phyloP scores from a whole-genome alignment of 345 rosid genomes.

The Rhodamnia argentea region DNA sequence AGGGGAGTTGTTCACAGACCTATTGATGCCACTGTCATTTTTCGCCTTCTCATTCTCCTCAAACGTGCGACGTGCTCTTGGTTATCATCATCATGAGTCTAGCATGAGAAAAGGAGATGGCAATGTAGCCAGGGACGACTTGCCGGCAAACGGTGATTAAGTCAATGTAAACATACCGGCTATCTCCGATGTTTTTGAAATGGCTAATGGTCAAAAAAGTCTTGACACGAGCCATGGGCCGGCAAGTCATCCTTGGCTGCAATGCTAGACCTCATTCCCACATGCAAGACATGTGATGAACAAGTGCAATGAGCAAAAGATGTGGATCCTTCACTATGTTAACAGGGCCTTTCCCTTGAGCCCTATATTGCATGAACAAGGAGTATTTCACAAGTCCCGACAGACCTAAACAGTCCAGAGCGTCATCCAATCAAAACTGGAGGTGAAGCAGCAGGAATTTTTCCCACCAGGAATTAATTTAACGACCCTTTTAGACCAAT shows the following conservation, averaged over 20 bases:
- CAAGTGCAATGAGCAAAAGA: background rate
- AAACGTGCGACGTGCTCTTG: background rate
- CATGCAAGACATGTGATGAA: constrained; percentile 59
- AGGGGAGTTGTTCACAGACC: background rate
- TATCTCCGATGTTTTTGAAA: no score
- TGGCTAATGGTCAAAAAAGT: background rate
- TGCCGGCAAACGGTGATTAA: constrained; percentile 21
- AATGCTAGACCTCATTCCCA: constrained; percentile 26
- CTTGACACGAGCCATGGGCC: constrained; percentile 1
- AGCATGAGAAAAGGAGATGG: constrained; percentile 48
- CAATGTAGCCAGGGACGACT: constrained; percentile 49
- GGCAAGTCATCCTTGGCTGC: constrained; percentile 95
- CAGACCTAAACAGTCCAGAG: background rate
- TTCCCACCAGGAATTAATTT: background rate
- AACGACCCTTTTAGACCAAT: background rate
- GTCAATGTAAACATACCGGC: background rate
- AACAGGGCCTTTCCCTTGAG: background rate
- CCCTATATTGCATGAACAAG: background rate
- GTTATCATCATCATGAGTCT: constrained; percentile 23
- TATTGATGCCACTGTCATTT: background rate
- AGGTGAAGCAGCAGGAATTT: background rate
- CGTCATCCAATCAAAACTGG: background rate
- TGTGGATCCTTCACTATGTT: background rate
- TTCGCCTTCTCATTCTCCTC: background rate
- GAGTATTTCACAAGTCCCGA: background rate